A percentile compares a stretch with the other conserved stretches of the same genome.
Conservation (phyloP, 2,329 filamentous ascomycete species). For the Colletotrichum sp. region DNA sequence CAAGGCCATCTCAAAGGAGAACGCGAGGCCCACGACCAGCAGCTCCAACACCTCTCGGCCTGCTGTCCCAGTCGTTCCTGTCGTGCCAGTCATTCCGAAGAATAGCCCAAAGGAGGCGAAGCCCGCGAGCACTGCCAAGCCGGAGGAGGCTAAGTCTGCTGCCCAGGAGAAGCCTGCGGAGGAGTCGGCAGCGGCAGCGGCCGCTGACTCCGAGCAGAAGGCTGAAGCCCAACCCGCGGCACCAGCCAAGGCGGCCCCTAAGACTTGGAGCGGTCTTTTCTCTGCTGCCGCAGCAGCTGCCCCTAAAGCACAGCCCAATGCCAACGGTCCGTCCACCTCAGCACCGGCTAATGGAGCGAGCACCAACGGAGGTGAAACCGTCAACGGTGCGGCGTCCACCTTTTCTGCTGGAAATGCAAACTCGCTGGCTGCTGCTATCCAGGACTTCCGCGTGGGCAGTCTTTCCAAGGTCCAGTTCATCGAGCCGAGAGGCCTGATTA, state of each 20-base stretch:
- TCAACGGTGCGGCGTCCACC: not conserved
- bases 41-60: constrained; percentile 29
- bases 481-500: constrained; percentile 91
- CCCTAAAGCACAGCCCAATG: constrained; percentile 23
- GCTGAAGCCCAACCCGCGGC: constrained; percentile 24
- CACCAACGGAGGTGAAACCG: constrained; percentile 12
- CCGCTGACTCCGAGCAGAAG: constrained; percentile 13
- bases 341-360: constrained; percentile 20
- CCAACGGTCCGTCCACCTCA: constrained; percentile 20
- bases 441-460: constrained; percentile 71
- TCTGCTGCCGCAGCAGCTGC: constrained; percentile 25
- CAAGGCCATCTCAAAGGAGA: constrained; percentile 13
- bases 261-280: constrained; percentile 47
- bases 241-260: constrained; percentile 32
- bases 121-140: not conserved
- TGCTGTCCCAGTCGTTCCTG: constrained; percentile 46
- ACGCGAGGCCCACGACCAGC: constrained; percentile 18
- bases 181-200: constrained; percentile 7
- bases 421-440: constrained; percentile 79
- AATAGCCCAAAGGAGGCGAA: constrained; percentile 31
- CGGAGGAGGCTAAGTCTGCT: not conserved
- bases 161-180: constrained; percentile 29
- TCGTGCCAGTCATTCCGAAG: constrained; percentile 54
- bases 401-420: constrained; percentile 30
- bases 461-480: constrained; percentile 78